Percentiles rank a stretch among this genome's conserved stretches.
Conservation (phyloP, 805 yeast genomes). For the Lachancea nothofagi region DNA sequence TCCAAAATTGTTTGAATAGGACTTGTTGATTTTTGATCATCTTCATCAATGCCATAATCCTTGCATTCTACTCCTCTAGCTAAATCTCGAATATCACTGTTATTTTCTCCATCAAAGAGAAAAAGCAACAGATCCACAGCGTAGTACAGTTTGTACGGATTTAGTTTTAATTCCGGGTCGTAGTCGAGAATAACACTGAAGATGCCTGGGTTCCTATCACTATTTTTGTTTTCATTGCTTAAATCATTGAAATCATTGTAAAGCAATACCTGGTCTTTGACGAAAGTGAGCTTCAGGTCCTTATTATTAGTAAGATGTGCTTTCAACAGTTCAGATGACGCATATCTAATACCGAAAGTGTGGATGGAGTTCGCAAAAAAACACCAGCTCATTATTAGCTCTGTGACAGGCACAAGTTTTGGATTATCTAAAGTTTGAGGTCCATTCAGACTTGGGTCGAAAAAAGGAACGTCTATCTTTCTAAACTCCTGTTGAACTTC, state of each 20-base stretch:
- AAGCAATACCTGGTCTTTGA: constrained; percentile 56
- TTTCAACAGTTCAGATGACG: constrained; percentile 59
- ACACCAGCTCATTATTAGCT: constrained; percentile 79
- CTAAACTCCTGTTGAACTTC: constrained; percentile 67
- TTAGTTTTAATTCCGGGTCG: constrained; percentile 62
- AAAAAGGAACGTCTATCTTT: constrained; percentile 84
- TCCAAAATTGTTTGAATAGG: constrained; percentile 76
- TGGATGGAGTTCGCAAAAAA: constrained; percentile 76
- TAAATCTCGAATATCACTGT: constrained; percentile 42
- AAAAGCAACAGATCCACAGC: constrained; percentile 60
- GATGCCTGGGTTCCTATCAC: constrained; percentile 40
- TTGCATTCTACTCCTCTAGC: constrained; percentile 54
- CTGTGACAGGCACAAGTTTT: constrained; percentile 57
- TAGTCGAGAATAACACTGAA: constrained; percentile 69
- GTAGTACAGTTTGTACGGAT: constrained; percentile 88
- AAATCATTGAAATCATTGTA: constrained; percentile 28
- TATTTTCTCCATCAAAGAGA: constrained; percentile 44
- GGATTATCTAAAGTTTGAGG: constrained; percentile 18
- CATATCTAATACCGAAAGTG: constrained; percentile 72
- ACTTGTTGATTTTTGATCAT: constrained; percentile 57
- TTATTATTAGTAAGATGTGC: constrained; percentile 63
- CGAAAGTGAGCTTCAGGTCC: constrained; percentile 55
- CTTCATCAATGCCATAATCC: constrained; percentile 42
- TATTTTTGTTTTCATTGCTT: constrained; percentile 18
- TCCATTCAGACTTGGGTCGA: constrained; percentile 62